Base-by-base conservation (phyloP, 345 rosid genomes). In the Moringa oleifera region DNA sequence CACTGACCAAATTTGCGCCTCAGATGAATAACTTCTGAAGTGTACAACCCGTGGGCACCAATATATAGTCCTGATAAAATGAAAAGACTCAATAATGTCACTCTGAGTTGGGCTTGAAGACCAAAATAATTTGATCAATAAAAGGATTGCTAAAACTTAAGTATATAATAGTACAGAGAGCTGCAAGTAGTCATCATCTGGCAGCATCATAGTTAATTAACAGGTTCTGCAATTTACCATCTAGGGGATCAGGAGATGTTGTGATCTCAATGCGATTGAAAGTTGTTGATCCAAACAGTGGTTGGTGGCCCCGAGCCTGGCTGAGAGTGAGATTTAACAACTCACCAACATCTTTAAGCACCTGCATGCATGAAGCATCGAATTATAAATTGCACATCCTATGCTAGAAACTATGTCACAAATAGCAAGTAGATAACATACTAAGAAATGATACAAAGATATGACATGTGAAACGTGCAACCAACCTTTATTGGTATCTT, bases 401-500 rank as follows among this genome's bases (percentile, higher is more conserved):
- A 53, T 5, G 20, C 49, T 28, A 63, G 22, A 64, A 28, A 53
- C 55, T 20, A 23, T 13, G 50, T 52, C n/a, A n/a, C n/a, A n/a
- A n/a, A n/a, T n/a, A n/a, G n/a, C 7, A 22, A 5, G 22, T 46
- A 28, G n/a, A 63, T 9, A 19, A 23, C 45, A 16, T 55, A 22
- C 60, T 16, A 28, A 47, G 62, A 58, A 47, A 20, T 25, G 45
- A 41, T 20, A 51, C 18, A 37, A 22, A 66, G 20, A 21, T 13
- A 51, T 28, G 50, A 17, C 28, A 33, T 33, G 51, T 33, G 51
- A 58, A 62, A 61, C 18, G 18, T 52, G 19, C 31, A 79, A 73
- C 78, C 59, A 23, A 90, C 98, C 97, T 93, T 88, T 73, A 83
- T 41, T 20, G 98, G 91, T 80, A 93, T 88, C 81, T 90, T 90